These are phyloP conservation scores for Cystobasidium tubakii DNA, from an alignment of 768 basidiomycete genomes.

Conservation along the genomic window DNA sequence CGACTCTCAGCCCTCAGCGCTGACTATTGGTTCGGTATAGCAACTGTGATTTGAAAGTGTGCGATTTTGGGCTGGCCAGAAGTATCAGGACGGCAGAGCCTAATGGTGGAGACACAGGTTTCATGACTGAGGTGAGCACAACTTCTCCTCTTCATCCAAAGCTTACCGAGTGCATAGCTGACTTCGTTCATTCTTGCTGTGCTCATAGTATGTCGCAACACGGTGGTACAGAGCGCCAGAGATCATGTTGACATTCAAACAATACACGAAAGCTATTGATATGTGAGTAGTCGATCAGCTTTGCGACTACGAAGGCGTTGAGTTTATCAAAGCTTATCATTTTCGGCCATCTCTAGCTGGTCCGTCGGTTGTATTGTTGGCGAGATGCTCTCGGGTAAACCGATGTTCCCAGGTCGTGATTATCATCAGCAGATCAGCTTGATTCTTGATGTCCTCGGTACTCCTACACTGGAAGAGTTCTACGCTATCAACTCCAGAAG, in stretches of 20 bases:
- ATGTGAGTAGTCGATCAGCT: slow-evolving; percentile 50
- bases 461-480: slow-evolving; percentile 72
- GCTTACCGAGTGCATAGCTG: slow-evolving; percentile 42
- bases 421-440: slow-evolving; percentile 87
- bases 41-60: slow-evolving; percentile 43
- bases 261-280: slow-evolving; percentile 55
- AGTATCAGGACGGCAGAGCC: slow-evolving; percentile 48
- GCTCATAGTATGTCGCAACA: slow-evolving; percentile 94
- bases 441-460: slow-evolving; percentile 87
- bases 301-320: no score
- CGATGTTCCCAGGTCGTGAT: slow-evolving; percentile 89
- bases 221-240: slow-evolving; percentile 62
- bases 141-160: no score
- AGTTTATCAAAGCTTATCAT: no score
- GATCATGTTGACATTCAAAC: slow-evolving; percentile 53
- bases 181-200: background rate
- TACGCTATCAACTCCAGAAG: slow-evolving; percentile 87
- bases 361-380: slow-evolving; percentile 74
- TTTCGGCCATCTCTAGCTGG: slow-evolving; percentile 59
- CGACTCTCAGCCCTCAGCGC: no score
- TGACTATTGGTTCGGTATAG: background rate
- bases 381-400: slow-evolving; percentile 86
- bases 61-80: slow-evolving; percentile 78
- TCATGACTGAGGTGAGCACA: slow-evolving; percentile 46
- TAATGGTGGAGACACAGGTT: slow-evolving; percentile 48